A percentile compares a stretch with the other conserved stretches of the same genome.
Conservation (phyloP, 805 yeast genomes). For the Starmerella khaoyaiensis region DNA sequence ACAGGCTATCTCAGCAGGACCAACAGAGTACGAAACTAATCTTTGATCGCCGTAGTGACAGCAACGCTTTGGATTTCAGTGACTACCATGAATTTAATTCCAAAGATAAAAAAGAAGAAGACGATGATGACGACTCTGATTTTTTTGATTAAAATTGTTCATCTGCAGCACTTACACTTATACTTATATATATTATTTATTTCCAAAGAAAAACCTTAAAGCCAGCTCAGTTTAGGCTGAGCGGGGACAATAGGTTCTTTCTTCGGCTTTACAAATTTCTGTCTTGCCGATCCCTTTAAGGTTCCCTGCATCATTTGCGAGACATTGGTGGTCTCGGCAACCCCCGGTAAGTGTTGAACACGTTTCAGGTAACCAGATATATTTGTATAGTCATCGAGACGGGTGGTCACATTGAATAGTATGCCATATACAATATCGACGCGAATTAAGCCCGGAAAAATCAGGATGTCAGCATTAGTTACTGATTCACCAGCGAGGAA, state of each 20-base stretch:
- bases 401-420: conserved; percentile 80
- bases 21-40: conserved; percentile 29
- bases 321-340: background rate
- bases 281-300: background rate
- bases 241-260: conserved; percentile 5
- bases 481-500: conserved; percentile 51
- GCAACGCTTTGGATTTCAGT: conserved; percentile 23
- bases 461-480: conserved; percentile 80
- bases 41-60: conserved; percentile 37
- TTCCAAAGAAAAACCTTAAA: no score
- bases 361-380: conserved; percentile 67
- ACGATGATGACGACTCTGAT: conserved; percentile 23
- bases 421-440: conserved; percentile 86
- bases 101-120: background rate
- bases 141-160: conserved; percentile 32
- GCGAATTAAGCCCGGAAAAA: conserved; percentile 72
- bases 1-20: conserved; percentile 64
- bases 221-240: conserved; percentile 9
- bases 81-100: no score
- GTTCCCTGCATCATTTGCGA: background rate
- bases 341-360: conserved; percentile 35
- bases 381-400: conserved; percentile 62
- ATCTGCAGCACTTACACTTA: background rate
- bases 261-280: background rate
- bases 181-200: background rate